phyloP scores from a whole-genome alignment of 129 eudicot genomes.

The Tagetes erecta region DNA sequence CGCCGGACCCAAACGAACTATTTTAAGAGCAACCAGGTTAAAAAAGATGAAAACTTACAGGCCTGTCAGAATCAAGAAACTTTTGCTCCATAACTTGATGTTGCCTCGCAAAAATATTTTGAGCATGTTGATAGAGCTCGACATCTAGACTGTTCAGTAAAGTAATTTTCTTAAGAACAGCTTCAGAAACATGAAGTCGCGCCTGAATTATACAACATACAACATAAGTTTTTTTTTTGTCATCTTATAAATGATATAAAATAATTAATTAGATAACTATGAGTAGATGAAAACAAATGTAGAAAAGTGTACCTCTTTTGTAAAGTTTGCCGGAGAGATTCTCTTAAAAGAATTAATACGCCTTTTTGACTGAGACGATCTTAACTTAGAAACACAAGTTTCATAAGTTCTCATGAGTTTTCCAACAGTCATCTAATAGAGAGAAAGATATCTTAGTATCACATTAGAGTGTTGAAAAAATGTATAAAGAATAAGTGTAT shows the following conservation, averaged over 20 bases:
- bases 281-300: neutral
- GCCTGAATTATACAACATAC: slow-evolving; percentile 39
- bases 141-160: slow-evolving; percentile 65
- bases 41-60: slow-evolving; percentile 38
- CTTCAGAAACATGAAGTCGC: slow-evolving; percentile 58
- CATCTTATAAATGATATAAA: neutral
- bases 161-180: slow-evolving; percentile 55
- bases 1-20: neutral
- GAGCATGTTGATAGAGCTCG: slow-evolving; percentile 78
- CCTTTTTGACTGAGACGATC: slow-evolving; percentile 64
- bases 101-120: slow-evolving; percentile 52
- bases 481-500: slow-evolving; percentile 11
- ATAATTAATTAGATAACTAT: neutral
- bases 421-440: slow-evolving; percentile 48
- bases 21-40: slow-evolving; percentile 6
- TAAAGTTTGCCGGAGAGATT: slow-evolving; percentile 82
- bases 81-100: slow-evolving; percentile 45
- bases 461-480: slow-evolving; percentile 12
- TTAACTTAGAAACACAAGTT: slow-evolving; percentile 59
- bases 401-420: slow-evolving; percentile 62
- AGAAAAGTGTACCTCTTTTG: slow-evolving; percentile 71
- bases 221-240: slow-evolving; percentile 3
- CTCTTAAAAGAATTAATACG: slow-evolving; percentile 55
- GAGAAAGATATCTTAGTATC: slow-evolving; percentile 15
- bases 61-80: slow-evolving; percentile 29